A percentile compares a stretch with the other conserved stretches of the same genome.
Evolutionary conservation across 306 rosid species (phyloP).

Genomic region (Ammopiptanthus mongolicus): DNA sequence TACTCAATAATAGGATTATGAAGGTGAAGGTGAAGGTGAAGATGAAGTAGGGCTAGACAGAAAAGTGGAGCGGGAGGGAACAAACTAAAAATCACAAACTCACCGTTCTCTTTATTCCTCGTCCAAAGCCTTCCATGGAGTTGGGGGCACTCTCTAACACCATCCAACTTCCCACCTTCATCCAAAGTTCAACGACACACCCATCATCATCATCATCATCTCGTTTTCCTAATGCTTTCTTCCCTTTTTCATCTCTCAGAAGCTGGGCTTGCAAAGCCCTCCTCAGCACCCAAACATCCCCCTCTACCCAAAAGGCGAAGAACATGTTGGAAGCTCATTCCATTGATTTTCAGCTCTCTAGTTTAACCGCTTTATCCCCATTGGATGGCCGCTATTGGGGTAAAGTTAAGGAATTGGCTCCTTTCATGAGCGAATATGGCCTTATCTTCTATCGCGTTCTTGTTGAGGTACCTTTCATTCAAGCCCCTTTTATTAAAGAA

Average conservation of each 20-base stretch:
- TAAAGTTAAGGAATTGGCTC: constrained; percentile 60
- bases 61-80: too few relatives aligned
- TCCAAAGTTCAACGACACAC: background rate
- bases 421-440: constrained; percentile 55
- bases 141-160: constrained; percentile 18
- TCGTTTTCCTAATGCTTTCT: background rate
- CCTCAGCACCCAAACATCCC: background rate
- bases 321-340: constrained; percentile 21
- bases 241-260: constrained; percentile 21
- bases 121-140: constrained; percentile 15
- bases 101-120: background rate
- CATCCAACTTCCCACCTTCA: background rate
- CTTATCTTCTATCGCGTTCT: constrained; percentile 52
- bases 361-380: constrained; percentile 64
- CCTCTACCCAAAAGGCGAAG: background rate
- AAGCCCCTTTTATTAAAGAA: background rate
- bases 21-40: too few relatives aligned
- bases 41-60: too few relatives aligned
- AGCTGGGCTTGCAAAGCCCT: constrained; percentile 24
- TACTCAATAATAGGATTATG: too few relatives aligned
- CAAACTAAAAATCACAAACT: too few relatives aligned
- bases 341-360: constrained; percentile 37
- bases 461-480: constrained; percentile 49
- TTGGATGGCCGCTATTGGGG: constrained; percentile 73
- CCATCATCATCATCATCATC: background rate